A percentile compares a stretch with the other conserved stretches of the same genome.
phyloP scores from a whole-genome alignment of 805 yeast genomes.

The Wickerhamomyces sydowiorum region DNA sequence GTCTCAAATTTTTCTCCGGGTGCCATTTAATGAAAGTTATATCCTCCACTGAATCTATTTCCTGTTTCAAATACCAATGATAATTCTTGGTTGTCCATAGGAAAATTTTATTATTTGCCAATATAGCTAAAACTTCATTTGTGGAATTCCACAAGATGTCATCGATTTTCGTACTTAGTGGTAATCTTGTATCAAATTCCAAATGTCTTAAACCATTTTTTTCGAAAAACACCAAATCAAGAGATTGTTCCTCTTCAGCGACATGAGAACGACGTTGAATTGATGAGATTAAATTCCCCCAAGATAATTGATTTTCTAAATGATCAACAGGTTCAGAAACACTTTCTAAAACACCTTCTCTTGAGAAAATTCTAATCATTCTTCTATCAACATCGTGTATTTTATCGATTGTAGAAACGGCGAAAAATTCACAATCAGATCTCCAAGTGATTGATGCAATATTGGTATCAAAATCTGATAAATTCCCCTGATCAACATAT shows the following conservation, averaged over 20 bases:
- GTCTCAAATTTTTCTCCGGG: constrained; percentile 77
- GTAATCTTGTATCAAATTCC: constrained; percentile 65
- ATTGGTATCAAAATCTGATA: constrained; percentile 49
- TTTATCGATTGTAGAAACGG: constrained; percentile 53
- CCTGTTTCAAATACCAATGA: constrained; percentile 93
- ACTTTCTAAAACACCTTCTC: constrained; percentile 73
- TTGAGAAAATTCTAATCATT: constrained; percentile 73
- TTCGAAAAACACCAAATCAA: constrained; percentile 73
- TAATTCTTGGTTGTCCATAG: constrained; percentile 90
- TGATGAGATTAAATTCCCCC: constrained; percentile 89
- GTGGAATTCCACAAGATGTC: constrained; percentile 74
- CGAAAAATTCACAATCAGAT: constrained; percentile 86
- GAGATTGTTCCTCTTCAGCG: constrained; percentile 41
- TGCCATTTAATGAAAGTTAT: constrained; percentile 64
- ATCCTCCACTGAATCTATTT: constrained; percentile 32
- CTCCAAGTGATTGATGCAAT: constrained; percentile 74
- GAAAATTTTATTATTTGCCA: constrained; percentile 57
- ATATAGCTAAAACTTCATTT: constrained; percentile 73
- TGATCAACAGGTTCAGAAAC: constrained; percentile 89
- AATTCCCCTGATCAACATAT: constrained; percentile 61
- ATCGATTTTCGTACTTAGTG: constrained; percentile 41
- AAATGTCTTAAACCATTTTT: constrained; percentile 91
- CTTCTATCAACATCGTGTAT: constrained; percentile 46
- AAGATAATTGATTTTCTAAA: constrained; percentile 64
- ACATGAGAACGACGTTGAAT: constrained; percentile 51